phyloP scores from a whole-genome alignment of 805 yeast species.

The Metschnikowia baotianmanensis region DNA sequence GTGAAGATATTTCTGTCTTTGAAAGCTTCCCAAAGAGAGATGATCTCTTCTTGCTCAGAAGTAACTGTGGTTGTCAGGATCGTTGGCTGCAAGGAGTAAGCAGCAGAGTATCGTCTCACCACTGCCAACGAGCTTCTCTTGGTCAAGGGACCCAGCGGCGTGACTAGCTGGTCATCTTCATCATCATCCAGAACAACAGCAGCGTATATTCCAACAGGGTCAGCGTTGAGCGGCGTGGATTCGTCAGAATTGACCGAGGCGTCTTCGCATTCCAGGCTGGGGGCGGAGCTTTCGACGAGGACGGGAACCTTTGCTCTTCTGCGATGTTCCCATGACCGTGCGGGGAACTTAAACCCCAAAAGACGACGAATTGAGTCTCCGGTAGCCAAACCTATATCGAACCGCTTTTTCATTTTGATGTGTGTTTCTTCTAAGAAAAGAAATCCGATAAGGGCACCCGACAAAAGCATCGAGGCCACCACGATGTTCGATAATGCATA shows the following conservation, averaged over 20 bases:
- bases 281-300: neutral
- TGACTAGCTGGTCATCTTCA: conserved; percentile 4
- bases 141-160: conserved; percentile 6
- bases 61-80: conserved; percentile 10
- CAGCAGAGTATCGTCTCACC: conserved; percentile 20
- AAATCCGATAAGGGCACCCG: conserved; percentile 29
- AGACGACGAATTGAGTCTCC: conserved; percentile 32
- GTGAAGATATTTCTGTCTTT: conserved; percentile 26
- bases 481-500: conserved; percentile 40
- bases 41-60: conserved; percentile 12
- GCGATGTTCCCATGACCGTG: conserved; percentile 29
- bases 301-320: neutral
- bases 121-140: conserved; percentile 16
- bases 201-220: conserved; percentile 8
- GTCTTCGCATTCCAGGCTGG: conserved; percentile 4
- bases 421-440: conserved; percentile 41
- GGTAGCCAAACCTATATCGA: conserved; percentile 29
- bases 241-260: conserved; percentile 6
- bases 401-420: conserved; percentile 24
- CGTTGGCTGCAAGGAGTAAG: conserved; percentile 16
- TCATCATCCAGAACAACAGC: conserved; percentile 4
- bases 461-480: conserved; percentile 27
- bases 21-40: conserved; percentile 18
- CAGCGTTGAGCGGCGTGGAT: conserved; percentile 7
- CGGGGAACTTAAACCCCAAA: conserved; percentile 27